Evolutionary conservation across 179 eudicot genomes (phyloP).

Genomic region (Sideroxylon spinosum): DNA sequence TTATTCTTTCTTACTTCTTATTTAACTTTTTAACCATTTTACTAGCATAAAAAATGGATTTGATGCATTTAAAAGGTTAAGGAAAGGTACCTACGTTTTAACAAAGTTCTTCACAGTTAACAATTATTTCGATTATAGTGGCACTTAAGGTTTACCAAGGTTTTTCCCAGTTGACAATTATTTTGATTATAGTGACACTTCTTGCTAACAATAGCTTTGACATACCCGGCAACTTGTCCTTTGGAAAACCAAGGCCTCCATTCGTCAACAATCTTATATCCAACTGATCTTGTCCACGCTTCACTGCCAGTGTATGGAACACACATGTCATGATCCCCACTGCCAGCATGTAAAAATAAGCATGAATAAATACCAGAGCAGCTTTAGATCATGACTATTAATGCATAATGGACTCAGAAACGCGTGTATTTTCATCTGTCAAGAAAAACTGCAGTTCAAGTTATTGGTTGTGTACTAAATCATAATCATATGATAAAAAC

Average conservation of each 20-base stretch:
- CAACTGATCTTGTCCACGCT: slow-evolving; percentile 79
- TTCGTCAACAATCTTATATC: slow-evolving; percentile 57
- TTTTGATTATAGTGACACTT: neutral
- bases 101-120: neutral
- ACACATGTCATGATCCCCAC: slow-evolving; percentile 89
- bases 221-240: slow-evolving; percentile 2
- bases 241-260: neutral
- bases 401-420: too few species aligned
- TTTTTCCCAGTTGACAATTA: neutral
- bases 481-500: too few species aligned
- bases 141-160: neutral
- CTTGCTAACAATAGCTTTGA: neutral
- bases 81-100: neutral
- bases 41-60: too few species aligned
- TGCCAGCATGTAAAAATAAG: slow-evolving; percentile 21
- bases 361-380: neutral
- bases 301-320: slow-evolving; percentile 78
- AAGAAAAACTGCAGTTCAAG: too few species aligned
- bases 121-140: neutral
- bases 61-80: neutral
- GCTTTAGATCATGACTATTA: too few species aligned
- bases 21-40: too few species aligned
- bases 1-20: too few species aligned
- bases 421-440: too few species aligned
- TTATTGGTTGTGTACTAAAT: too few species aligned